These are phyloP conservation scores for Hypoxylon sp. DNA, from an alignment of 2,329 filamentous ascomycete genomes.

Conservation along the genomic window DNA sequence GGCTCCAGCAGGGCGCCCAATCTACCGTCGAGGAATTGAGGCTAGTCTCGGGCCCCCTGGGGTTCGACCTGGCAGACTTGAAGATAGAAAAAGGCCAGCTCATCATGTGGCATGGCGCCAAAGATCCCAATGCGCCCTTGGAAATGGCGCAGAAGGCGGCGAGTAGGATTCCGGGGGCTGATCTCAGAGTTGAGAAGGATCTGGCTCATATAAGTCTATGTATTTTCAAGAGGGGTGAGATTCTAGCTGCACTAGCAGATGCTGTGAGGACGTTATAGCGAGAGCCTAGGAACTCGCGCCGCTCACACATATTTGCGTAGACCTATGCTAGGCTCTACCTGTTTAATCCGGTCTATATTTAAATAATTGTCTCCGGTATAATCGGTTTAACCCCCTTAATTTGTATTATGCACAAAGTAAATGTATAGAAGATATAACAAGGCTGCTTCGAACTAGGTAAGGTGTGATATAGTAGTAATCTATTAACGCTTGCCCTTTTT, in stretches of 20 bases:
- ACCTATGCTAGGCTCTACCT: no score
- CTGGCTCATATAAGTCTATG: background rate
- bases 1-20: background rate
- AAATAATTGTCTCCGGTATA: no score
- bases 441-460: no score
- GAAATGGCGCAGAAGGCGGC: background rate
- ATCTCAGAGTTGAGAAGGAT: background rate
- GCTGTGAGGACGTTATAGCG: no score
- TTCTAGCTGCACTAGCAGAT: background rate
- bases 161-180: background rate
- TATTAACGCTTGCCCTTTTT: no score
- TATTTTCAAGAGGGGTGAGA: background rate
- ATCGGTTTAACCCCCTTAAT: no score
- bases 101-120: slow-evolving; percentile 2
- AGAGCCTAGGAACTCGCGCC: no score
- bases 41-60: background rate
- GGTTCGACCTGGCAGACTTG: background rate
- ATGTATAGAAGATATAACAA: no score
- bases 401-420: no score
- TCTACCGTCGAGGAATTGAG: background rate
- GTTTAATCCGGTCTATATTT: no score
- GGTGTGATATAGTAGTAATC: no score
- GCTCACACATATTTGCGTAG: no score
- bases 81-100: slow-evolving; percentile 1
- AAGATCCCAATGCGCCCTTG: background rate